These are phyloP conservation scores for Venturia asperata DNA, from an alignment of 2,329 filamentous ascomycete species.

Conservation along the genomic window DNA sequence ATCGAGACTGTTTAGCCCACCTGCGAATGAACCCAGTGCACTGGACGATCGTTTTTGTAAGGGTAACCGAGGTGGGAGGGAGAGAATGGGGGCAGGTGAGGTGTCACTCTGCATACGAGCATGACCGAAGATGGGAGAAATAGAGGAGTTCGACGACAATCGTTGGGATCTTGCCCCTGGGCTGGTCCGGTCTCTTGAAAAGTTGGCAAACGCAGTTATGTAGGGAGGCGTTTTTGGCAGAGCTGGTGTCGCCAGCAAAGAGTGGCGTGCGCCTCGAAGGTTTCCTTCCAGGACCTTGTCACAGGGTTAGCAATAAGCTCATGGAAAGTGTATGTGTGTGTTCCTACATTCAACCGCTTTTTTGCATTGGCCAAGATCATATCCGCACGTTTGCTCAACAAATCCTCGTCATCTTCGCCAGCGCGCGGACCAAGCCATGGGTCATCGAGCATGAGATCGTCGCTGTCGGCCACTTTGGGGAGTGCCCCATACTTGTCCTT, in stretches of 20 bases:
- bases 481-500: constrained; percentile 28
- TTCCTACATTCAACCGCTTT: constrained; percentile 70
- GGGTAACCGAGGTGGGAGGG: constrained; percentile 22
- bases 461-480: constrained; percentile 22
- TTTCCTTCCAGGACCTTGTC: constrained; percentile 87
- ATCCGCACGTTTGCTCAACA: constrained; percentile 74
- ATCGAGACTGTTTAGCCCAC: constrained; percentile 19
- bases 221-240: constrained; percentile 36
- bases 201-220: neutral
- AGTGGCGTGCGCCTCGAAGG: constrained; percentile 67
- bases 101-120: constrained; percentile 37
- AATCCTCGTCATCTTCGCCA: constrained; percentile 47
- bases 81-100: constrained; percentile 20
- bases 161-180: constrained; percentile 4
- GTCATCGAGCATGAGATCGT: constrained; percentile 21
- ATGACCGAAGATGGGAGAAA: constrained; percentile 26
- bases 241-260: constrained; percentile 50
- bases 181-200: constrained; percentile 7
- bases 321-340: constrained; percentile 11
- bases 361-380: constrained; percentile 91
- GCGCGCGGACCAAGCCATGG: constrained; percentile 20
- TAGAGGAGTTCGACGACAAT: neutral
- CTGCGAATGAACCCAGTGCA: constrained; percentile 32
- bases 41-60: constrained; percentile 33
- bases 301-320: constrained; percentile 24